These are phyloP conservation scores for Suhomyces choctaworum DNA, from an alignment of 1,139 yeast species.

Conservation along the genomic window DNA sequence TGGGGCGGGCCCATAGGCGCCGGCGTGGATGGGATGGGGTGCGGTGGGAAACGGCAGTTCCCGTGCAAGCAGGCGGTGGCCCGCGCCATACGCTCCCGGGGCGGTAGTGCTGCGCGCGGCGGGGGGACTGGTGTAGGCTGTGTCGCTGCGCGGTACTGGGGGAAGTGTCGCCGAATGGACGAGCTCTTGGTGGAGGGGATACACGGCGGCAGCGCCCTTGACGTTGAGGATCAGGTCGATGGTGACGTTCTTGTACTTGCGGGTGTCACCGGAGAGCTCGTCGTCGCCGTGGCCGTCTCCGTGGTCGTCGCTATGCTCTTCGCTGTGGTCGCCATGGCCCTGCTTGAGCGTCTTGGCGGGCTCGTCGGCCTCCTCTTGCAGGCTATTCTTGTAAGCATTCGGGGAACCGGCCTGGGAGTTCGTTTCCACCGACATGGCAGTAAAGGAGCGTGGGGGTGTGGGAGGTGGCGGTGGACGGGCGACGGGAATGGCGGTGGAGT, in stretches of 20 bases:
- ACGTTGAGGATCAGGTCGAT: constrained; percentile 17
- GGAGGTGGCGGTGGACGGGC: not conserved
- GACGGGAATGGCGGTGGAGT: constrained; percentile 1
- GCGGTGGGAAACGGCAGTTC: too few species aligned
- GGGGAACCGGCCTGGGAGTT: constrained; percentile 2
- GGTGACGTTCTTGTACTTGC: constrained; percentile 16
- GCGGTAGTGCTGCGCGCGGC: constrained; percentile 2
- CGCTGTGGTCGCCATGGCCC: not conserved
- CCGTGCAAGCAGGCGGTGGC: too few species aligned
- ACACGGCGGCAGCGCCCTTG: constrained; percentile 2
- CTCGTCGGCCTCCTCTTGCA: not conserved
- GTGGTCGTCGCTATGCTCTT: too few species aligned
- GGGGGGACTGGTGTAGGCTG: not conserved
- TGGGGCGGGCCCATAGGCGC: constrained; percentile 1
- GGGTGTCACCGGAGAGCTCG: constrained; percentile 6
- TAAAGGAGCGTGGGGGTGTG: not conserved
- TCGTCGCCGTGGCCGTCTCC: too few species aligned
- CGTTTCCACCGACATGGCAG: constrained; percentile 2
- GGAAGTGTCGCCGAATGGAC: not conserved
- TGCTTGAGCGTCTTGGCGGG: constrained; percentile 1
- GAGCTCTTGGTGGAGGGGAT: not conserved
- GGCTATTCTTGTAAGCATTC: constrained; percentile 1
- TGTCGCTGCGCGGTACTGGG: too few species aligned
- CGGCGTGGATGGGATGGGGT: not conserved
- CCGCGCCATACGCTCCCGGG: not conserved